A percentile compares a stretch with the other conserved stretches of the same genome.
Evolutionary conservation across 192 early-diverging fungal species (phyloP).

Genomic region (Coemansia sp.): DNA sequence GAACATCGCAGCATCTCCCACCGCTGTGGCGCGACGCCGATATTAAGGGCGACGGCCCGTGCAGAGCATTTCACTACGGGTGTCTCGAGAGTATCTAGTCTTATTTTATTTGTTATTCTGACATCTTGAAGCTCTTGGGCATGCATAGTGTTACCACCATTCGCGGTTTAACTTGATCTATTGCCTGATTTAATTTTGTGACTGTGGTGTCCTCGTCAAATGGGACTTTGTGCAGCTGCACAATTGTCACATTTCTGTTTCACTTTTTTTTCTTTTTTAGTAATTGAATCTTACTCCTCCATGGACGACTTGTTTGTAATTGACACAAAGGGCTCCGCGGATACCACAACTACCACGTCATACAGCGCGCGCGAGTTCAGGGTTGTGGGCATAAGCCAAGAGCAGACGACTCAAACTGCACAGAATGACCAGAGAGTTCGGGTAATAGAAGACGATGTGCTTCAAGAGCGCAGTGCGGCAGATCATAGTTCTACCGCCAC

Average conservation of each 20-base stretch:
- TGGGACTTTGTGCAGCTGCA: background rate
- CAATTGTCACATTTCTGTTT: background rate
- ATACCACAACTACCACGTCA: constrained; percentile 6
- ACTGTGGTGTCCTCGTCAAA: too few species aligned
- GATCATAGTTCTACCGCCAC: too few species aligned
- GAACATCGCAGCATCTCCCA: constrained; percentile 48
- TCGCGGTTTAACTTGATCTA: background rate
- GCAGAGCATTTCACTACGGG: constrained; percentile 44
- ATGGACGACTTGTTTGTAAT: constrained; percentile 52
- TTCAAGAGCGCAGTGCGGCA: background rate
- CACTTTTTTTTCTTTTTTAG: constrained; percentile 8
- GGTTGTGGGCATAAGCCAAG: constrained; percentile 1
- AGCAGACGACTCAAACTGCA: constrained; percentile 7
- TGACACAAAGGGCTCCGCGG: constrained; percentile 28
- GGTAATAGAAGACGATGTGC: constrained; percentile 25
- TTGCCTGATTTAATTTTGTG: too few species aligned
- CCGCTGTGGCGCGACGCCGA: constrained; percentile 49
- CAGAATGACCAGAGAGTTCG: constrained; percentile 1
- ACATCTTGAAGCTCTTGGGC: too few species aligned
- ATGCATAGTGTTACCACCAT: background rate
- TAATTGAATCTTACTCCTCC: background rate
- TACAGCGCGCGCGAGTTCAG: constrained; percentile 12
- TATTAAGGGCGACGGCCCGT: constrained; percentile 20
- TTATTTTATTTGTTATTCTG: background rate
- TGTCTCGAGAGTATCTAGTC: constrained; percentile 25